Evolutionary conservation across 2,329 filamentous ascomycete genomes (phyloP).

Genomic region (Claviceps africana): DNA sequence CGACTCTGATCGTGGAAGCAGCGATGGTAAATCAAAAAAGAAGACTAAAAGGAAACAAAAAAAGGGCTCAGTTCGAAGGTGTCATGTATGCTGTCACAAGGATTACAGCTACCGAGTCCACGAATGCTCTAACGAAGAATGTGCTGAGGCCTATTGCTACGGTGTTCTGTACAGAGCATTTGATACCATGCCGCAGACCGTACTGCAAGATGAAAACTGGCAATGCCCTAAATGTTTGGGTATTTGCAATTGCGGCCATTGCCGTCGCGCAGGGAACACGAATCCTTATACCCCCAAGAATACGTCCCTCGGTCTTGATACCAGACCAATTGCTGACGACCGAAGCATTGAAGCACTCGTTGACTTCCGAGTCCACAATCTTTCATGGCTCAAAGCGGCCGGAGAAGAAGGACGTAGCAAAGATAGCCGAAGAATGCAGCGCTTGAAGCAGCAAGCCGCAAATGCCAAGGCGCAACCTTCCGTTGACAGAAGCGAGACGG

Average conservation of each 20-base stretch:
- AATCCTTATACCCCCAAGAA: conserved; percentile 74
- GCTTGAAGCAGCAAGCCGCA: conserved; percentile 40
- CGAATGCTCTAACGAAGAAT: conserved; percentile 56
- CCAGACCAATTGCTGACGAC: conserved; percentile 75
- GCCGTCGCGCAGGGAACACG: conserved; percentile 52
- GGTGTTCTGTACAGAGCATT: conserved; percentile 86
- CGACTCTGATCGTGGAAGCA: conserved; percentile 44
- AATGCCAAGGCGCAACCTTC: conserved; percentile 40
- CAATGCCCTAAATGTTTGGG: conserved; percentile 74
- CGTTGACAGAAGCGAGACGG: conserved; percentile 14
- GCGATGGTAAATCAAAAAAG: conserved; percentile 44
- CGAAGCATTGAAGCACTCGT: conserved; percentile 83
- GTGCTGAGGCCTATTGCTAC: conserved; percentile 73
- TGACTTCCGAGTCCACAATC: conserved; percentile 80
- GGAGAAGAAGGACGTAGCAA: conserved; percentile 45
- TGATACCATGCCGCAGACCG: conserved; percentile 70
- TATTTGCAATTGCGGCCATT: conserved; percentile 77
- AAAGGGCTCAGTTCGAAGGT: conserved; percentile 43
- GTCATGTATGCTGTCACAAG: conserved; percentile 71
- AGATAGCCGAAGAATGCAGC: conserved; percentile 43
- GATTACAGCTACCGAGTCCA: conserved; percentile 79
- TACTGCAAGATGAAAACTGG: conserved; percentile 74
- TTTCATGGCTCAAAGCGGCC: conserved; percentile 58
- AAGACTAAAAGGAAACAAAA: conserved; percentile 43
- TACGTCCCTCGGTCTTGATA: conserved; percentile 82